Conservation (phyloP, 495 filamentous ascomycete genomes). For the Penicillium roqueforti region DNA sequence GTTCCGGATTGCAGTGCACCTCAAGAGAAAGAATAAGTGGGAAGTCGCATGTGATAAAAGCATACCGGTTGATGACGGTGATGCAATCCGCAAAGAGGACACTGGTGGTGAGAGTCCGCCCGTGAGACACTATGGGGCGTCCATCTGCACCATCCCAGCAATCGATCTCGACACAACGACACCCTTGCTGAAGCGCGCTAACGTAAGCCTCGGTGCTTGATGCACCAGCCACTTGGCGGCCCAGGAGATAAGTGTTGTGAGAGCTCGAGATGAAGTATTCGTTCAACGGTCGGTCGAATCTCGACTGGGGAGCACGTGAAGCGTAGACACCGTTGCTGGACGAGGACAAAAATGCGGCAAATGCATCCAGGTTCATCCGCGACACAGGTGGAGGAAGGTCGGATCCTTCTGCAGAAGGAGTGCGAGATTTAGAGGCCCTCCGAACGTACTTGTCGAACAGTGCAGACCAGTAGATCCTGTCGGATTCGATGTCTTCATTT, state of each 20-base stretch:
- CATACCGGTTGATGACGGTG: constrained; percentile 87
- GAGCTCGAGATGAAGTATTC: constrained; percentile 99
- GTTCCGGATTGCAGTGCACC: constrained; percentile 80
- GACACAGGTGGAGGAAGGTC: constrained; percentile 36
- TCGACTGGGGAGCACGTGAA: constrained; percentile 49
- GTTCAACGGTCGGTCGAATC: constrained; percentile 79
- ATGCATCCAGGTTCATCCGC: constrained; percentile 68
- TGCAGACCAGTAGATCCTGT: constrained; percentile 61
- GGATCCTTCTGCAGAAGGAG: constrained; percentile 31
- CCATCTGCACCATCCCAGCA: constrained; percentile 93
- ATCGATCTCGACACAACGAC: constrained; percentile 94
- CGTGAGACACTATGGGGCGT: constrained; percentile 83
- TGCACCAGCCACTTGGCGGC: constrained; percentile 80
- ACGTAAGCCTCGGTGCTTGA: constrained; percentile 96
- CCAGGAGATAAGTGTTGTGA: constrained; percentile 94
- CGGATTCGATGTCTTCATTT: constrained; percentile 65
- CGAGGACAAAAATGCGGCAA: constrained; percentile 74
- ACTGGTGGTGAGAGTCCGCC: constrained; percentile 79
- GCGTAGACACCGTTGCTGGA: constrained; percentile 60
- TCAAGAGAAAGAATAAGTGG: constrained; percentile 93
- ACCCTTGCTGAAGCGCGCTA: constrained; percentile 78
- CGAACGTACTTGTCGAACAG: constrained; percentile 74
- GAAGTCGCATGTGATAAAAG: constrained; percentile 74
- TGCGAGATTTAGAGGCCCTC: constrained; percentile 50
- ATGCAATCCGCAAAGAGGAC: constrained; percentile 88